phyloP scores from a whole-genome alignment of 2,329 filamentous ascomycete species.

The Fusarium tricinctum region DNA sequence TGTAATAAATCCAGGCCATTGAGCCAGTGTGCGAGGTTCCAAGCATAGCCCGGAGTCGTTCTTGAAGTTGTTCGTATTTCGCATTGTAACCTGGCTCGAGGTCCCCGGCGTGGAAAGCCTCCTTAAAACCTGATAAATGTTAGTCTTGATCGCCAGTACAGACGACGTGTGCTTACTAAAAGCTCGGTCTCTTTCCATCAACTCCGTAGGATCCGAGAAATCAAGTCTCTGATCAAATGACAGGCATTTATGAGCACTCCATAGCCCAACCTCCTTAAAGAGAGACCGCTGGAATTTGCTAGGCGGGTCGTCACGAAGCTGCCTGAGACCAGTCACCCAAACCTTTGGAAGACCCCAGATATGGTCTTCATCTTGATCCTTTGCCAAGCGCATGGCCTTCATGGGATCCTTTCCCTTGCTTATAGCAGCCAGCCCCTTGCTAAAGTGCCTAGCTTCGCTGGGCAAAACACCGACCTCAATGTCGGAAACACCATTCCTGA shows the following conservation, averaged over 20 bases:
- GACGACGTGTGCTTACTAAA: constrained; percentile 28
- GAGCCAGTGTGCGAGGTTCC: constrained; percentile 12
- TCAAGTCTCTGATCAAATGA: constrained; percentile 20
- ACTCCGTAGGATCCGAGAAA: constrained; percentile 31
- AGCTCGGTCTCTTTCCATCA: constrained; percentile 48
- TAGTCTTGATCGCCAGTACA: fast-evolving
- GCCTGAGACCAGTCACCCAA: constrained; percentile 43
- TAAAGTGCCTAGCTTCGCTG: constrained; percentile 18
- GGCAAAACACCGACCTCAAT: constrained; percentile 36
- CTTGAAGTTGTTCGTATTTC: constrained; percentile 38
- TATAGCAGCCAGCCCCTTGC: constrained; percentile 32
- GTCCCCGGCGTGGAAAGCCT: constrained; percentile 48
- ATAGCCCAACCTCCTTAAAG: constrained; percentile 26
- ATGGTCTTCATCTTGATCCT: constrained; percentile 24
- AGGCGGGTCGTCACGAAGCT: constrained; percentile 16
- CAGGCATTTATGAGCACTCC: constrained; percentile 1
- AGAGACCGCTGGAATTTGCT: constrained; percentile 12
- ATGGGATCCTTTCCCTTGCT: constrained; percentile 22
- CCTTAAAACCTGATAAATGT: constrained; percentile 41
- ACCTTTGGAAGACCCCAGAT: constrained; percentile 45
- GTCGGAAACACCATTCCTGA: constrained; percentile 43
- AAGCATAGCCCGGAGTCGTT: constrained; percentile 40
- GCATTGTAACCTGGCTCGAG: constrained; percentile 46
- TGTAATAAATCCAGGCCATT: constrained; percentile 46
- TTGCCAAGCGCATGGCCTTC: constrained; percentile 4